Percentiles rank a stretch among this genome's conserved stretches.
Conservation (phyloP, 148 eudicot species). For the Polygonum maritimum region DNA sequence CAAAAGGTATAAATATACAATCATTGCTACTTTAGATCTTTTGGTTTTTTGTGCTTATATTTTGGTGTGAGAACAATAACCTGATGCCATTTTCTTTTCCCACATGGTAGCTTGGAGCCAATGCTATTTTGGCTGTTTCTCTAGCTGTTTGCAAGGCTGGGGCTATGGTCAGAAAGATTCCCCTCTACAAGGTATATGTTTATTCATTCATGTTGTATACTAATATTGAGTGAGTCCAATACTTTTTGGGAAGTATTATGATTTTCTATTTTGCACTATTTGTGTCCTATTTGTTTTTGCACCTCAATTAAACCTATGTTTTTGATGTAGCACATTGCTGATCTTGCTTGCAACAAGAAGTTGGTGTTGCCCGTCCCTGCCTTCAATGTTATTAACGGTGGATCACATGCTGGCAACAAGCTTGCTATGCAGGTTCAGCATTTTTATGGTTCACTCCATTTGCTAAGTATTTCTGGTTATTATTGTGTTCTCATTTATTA, state of each 20-base stretch:
- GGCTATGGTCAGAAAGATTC: constrained; percentile 63
- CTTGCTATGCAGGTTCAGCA: constrained; percentile 80
- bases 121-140: constrained; percentile 93
- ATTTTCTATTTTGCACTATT: background rate
- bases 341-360: constrained; percentile 88
- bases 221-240: background rate
- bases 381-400: constrained; percentile 98
- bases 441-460: background rate
- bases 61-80: background rate
- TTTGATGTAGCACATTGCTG: constrained; percentile 75
- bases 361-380: constrained; percentile 96
- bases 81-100: background rate
- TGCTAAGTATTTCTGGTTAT: background rate
- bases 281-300: background rate
- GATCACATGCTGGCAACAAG: constrained; percentile 99
- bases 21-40: background rate
- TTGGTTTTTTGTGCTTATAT: background rate
- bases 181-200: constrained; percentile 70
- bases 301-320: background rate
- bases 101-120: constrained; percentile 77
- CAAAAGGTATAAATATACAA: constrained; percentile 53
- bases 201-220: background rate
- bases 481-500: background rate
- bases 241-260: background rate
- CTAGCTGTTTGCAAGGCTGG: constrained; percentile 99